Percentiles rank a stretch among this genome's conserved stretches.
Conservation (phyloP, 2,329 filamentous ascomycete genomes). For the Ascochyta lentis region DNA sequence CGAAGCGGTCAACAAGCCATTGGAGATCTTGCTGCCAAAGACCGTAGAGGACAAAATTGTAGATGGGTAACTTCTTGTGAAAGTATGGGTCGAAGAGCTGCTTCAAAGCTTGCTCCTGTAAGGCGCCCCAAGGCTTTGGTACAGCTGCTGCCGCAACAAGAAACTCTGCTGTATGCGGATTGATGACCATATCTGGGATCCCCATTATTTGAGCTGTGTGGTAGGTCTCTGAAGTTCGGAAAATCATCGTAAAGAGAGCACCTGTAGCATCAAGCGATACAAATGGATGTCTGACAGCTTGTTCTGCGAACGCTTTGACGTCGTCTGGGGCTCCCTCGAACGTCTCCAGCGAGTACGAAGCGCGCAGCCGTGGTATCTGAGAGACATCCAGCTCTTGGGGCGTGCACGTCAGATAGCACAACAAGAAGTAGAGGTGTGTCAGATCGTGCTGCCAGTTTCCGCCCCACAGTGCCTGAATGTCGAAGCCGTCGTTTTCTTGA, state of each 20-base stretch:
- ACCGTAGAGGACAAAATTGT: conserved; percentile 88
- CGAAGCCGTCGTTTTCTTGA: conserved; percentile 67
- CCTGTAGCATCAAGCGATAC: conserved; percentile 85
- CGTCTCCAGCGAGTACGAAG: conserved; percentile 73
- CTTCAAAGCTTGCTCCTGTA: conserved; percentile 77
- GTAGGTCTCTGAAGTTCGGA: conserved; percentile 65
- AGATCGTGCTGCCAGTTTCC: conserved; percentile 85
- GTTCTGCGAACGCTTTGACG: conserved; percentile 65
- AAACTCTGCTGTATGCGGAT: conserved; percentile 79
- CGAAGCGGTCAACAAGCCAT: conserved; percentile 83
- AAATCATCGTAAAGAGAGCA: conserved; percentile 68
- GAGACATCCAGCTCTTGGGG: conserved; percentile 81
- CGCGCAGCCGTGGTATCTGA: conserved; percentile 80
- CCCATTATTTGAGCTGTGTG: conserved; percentile 62
- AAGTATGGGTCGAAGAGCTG: conserved; percentile 85
- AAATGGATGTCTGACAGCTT: conserved; percentile 82
- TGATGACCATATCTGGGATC: conserved; percentile 67
- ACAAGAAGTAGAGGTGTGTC: conserved; percentile 91
- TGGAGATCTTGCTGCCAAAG: conserved; percentile 89
- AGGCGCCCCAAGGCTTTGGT: conserved; percentile 75
- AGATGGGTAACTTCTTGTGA: conserved; percentile 75
- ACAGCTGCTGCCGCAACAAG: conserved; percentile 79
- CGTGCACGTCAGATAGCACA: conserved; percentile 79
- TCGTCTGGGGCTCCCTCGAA: conserved; percentile 67
- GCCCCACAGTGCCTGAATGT: conserved; percentile 90